phyloP scores from a whole-genome alignment of 2,329 filamentous ascomycete species.

The Mycosphaerella sp. region DNA sequence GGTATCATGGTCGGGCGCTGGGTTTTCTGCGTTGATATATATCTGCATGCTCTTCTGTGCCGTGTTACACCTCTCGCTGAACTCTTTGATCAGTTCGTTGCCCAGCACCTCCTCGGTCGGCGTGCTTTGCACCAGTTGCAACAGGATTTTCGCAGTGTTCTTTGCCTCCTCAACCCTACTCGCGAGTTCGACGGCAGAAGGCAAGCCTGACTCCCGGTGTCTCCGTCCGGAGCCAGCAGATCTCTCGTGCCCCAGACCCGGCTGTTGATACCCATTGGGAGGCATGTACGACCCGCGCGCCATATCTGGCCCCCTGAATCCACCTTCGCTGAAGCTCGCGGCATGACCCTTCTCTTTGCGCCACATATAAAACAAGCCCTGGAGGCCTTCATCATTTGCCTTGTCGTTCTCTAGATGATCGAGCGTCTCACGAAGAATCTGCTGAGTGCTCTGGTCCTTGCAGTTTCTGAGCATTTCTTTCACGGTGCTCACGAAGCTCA shows the following conservation, averaged over 20 bases:
- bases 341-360: slow-evolving; percentile 64
- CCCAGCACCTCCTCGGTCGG: slow-evolving; percentile 65
- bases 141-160: slow-evolving; percentile 84
- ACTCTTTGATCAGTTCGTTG: slow-evolving; percentile 90
- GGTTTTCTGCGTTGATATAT: slow-evolving; percentile 75
- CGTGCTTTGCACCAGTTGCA: slow-evolving; percentile 84
- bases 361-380: slow-evolving; percentile 76
- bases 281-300: slow-evolving; percentile 3
- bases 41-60: slow-evolving; percentile 75
- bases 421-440: slow-evolving; percentile 81
- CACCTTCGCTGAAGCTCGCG: slow-evolving; percentile 19
- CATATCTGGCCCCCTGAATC: background rate
- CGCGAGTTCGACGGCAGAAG: slow-evolving; percentile 68
- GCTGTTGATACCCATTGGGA: slow-evolving; percentile 1
- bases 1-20: slow-evolving; percentile 82
- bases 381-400: slow-evolving; percentile 65
- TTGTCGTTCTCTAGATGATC: slow-evolving; percentile 69
- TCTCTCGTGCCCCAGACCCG: slow-evolving; percentile 1
- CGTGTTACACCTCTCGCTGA: slow-evolving; percentile 74
- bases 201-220: slow-evolving; percentile 36
- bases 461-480: slow-evolving; percentile 68
- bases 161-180: slow-evolving; percentile 82
- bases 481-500: slow-evolving; percentile 69
- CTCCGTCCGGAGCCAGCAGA: slow-evolving; percentile 3
- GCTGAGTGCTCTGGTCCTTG: slow-evolving; percentile 68